phyloP scores from a whole-genome alignment of 495 filamentous ascomycete species.

The Neurospora intermedia region DNA sequence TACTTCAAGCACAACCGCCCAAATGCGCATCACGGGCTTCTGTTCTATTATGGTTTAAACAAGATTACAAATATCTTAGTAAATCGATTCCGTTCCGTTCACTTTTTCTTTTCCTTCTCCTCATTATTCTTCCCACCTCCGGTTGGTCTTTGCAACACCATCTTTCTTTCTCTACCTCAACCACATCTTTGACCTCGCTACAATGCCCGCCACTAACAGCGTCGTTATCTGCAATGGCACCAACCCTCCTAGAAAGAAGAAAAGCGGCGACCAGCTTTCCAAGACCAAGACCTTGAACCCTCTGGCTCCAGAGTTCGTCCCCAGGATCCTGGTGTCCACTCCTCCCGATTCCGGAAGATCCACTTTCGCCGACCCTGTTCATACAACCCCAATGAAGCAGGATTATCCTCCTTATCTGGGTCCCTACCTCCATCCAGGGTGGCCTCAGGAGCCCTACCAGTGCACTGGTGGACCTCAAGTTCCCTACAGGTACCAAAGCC shows the following conservation, averaged over 20 bases:
- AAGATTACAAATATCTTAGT: background rate
- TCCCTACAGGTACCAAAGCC: background rate
- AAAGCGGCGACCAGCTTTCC: background rate
- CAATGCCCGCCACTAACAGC: background rate
- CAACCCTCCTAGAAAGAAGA: background rate
- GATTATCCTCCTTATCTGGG: background rate
- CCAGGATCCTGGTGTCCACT: background rate
- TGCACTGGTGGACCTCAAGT: background rate
- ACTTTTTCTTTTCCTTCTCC: background rate
- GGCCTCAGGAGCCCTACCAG: background rate
- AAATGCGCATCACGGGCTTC: background rate
- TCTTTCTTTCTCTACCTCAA: background rate
- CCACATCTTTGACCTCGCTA: background rate
- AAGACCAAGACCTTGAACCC: background rate
- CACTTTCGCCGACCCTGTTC: background rate
- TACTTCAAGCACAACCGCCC: background rate
- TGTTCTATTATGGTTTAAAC: background rate
- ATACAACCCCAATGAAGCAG: background rate
- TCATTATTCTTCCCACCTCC: background rate
- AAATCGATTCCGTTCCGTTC: background rate
- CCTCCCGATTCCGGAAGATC: background rate
- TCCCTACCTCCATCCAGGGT: background rate
- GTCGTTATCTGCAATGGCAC: background rate
- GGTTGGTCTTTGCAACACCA: background rate
- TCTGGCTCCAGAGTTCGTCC: background rate